Conservation (phyloP, 306 rosid species). For the Castanea sativa region DNA sequence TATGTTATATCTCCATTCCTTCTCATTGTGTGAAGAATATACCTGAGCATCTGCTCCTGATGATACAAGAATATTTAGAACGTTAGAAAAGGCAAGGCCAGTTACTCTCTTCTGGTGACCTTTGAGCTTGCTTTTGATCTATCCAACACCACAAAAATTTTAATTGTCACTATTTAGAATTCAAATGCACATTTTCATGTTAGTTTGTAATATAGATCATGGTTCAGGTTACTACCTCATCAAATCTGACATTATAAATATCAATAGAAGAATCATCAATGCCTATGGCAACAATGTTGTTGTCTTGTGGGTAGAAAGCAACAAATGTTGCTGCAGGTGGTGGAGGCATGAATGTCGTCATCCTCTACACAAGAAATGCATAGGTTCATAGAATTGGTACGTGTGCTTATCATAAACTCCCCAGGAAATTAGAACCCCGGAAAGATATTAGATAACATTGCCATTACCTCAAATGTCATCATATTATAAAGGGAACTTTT, state of each 20-base stretch:
- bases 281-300: constrained; percentile 94
- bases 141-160: background rate
- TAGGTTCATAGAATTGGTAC: background rate
- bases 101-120: constrained; percentile 99
- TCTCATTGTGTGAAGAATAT: constrained; percentile 16
- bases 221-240: constrained; percentile 59
- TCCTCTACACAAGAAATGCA: constrained; percentile 57
- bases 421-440: background rate
- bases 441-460: background rate
- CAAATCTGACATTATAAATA: constrained; percentile 89
- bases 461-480: constrained; percentile 93
- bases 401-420: background rate
- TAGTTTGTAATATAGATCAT: background rate
- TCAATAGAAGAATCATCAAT: constrained; percentile 96
- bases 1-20: background rate
- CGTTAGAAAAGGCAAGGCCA: constrained; percentile 89
- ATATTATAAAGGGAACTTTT: constrained; percentile 94
- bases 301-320: constrained; percentile 98
- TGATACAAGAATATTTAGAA: constrained; percentile 88
- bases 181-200: background rate
- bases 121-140: constrained; percentile 89
- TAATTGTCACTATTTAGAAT: background rate
- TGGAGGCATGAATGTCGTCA: constrained; percentile 98
- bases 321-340: constrained; percentile 98
- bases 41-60: constrained; percentile 99